Conservation (phyloP, 164 flowering plant species). For the Chimonanthus salicifolius region DNA sequence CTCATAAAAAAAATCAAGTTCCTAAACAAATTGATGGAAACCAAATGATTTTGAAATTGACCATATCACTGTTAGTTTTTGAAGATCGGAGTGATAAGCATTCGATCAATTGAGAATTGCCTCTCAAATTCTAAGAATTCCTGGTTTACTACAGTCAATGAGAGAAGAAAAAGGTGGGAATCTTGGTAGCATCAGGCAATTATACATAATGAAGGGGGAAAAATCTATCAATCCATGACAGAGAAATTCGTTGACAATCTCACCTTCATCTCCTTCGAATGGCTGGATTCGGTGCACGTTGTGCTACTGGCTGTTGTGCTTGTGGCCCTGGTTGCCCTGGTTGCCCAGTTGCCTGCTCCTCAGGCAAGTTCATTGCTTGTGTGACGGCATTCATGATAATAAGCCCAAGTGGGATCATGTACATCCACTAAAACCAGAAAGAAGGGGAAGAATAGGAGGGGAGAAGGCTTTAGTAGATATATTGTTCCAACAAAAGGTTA, state of each 20-base stretch:
- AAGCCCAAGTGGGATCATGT: conserved; percentile 82
- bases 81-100: too few relatives aligned
- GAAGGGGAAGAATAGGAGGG: not conserved
- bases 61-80: too few relatives aligned
- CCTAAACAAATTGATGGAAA: too few relatives aligned
- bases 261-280: conserved; percentile 59
- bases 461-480: not conserved
- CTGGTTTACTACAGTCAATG: not conserved
- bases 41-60: too few relatives aligned
- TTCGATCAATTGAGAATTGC: too few relatives aligned
- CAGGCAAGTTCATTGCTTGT: conserved; percentile 96
- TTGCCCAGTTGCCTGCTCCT: conserved; percentile 71
- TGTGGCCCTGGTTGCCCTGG: conserved; percentile 36
- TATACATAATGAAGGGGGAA: too few relatives aligned
- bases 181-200: not conserved
- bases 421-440: conserved; percentile 80
- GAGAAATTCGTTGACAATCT: not conserved
- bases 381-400: conserved; percentile 92
- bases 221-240: not conserved
- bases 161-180: not conserved
- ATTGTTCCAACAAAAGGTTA: not conserved
- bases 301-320: conserved; percentile 33
- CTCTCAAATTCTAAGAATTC: not conserved
- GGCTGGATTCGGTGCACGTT: conserved; percentile 52
- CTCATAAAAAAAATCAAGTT: too few relatives aligned